Base-by-base conservation (phyloP, 495 filamentous ascomycete genomes). In the Barbatosphaeria neglecta region DNA sequence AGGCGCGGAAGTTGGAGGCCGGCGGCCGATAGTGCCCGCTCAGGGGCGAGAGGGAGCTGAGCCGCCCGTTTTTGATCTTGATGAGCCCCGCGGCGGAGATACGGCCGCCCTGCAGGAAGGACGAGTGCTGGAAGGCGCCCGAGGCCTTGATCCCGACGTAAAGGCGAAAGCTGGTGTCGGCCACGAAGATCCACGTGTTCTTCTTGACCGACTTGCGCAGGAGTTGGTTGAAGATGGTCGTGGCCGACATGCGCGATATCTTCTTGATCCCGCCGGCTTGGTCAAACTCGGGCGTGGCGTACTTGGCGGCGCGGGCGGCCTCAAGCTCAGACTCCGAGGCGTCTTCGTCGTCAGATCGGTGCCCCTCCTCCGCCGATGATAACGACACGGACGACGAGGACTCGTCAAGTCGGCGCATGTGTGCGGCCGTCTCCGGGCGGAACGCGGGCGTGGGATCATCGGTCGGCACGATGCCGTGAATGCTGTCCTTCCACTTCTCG, bases 101-200 rank as follows among this genome's bases (percentile, higher is more conserved):
- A 16, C 87, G 77, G 16, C 75, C 73, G 13, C 90, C 90, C 40
- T 87, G 83, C 2, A 96, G 69, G 55, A 96, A 96, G 0, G 83
- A 88, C 6, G 78, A 84, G 63, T 96, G 90, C 55, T 95, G 90
- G 57, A 96, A 96, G 7, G 84, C 77, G 22, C 90, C 90, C 22
- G 77, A 78, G 58, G 86, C 81, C 54, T 96, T 95, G 63, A 96
- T 92, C 38, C 87, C 89, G 31, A 95, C 77, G 66, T 95, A 95
- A 0, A 95, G 69, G 7, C 90, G 78, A 54, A 87, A 90, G 2
- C 79, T 83, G 0, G 86, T 90, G 63, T 96, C 89, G 25, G 82
- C 81, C 18, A 86, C 89, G 55, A 93, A 95, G 35, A 95, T 90
- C 88, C 88, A 95, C 24, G 83, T 90, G 54, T 84, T 85, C 50